These are phyloP conservation scores for Taiwanofungus camphoratus DNA, from an alignment of 1,284 basidiomycete species.

Conservation along the genomic window DNA sequence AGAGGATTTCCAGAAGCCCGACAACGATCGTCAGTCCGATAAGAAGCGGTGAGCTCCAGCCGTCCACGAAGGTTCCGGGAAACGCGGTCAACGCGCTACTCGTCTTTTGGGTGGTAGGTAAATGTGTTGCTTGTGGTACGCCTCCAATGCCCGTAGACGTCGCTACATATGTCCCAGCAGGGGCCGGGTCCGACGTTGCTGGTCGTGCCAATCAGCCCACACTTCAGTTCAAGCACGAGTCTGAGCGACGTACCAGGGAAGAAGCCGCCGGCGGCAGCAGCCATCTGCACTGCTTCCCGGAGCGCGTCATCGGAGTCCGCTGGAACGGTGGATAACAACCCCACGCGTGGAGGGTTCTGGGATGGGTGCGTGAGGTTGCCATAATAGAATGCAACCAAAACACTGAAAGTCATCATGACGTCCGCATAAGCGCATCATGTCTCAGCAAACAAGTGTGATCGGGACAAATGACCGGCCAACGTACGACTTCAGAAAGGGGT, in stretches of 20 bases:
- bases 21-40: background rate
- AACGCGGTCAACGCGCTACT: no score
- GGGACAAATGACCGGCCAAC: no score
- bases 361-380: conserved; percentile 62
- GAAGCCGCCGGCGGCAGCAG: conserved; percentile 31
- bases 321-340: conserved; percentile 63
- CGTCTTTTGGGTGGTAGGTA: no score
- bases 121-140: conserved; percentile 20
- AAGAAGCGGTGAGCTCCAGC: background rate
- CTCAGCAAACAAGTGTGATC: no score
- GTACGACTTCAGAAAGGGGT: conserved; percentile 37
- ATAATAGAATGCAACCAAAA: conserved; percentile 51
- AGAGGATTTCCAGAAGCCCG: background rate
- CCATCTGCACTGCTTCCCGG: conserved; percentile 32
- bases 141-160: conserved; percentile 16
- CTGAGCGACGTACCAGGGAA: conserved; percentile 35
- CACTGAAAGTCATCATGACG: no score
- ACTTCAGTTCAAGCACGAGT: background rate
- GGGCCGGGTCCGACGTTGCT: conserved; percentile 27
- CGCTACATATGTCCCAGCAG: conserved; percentile 18
- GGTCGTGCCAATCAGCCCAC: background rate
- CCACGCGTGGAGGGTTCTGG: conserved; percentile 60
- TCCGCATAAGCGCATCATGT: no score
- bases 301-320: no score
- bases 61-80: no score